These are phyloP conservation scores for Strobilomyces dryophilus DNA, from an alignment of 768 basidiomycete species.

Conservation along the genomic window DNA sequence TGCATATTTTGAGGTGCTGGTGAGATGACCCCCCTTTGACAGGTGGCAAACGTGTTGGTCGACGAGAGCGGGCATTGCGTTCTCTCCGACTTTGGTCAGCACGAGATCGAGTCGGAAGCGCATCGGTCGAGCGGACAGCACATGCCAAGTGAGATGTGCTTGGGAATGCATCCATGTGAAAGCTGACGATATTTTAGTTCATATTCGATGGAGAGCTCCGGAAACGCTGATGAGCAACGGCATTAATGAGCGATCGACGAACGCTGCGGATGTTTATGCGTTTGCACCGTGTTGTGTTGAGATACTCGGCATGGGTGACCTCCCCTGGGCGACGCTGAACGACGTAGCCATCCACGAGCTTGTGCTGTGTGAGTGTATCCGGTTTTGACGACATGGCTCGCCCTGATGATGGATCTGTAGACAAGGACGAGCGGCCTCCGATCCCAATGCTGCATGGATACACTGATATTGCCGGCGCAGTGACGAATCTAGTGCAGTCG, in stretches of 20 bases:
- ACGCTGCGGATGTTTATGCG: constrained; percentile 63
- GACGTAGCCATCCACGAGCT: constrained; percentile 49
- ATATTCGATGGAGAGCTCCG: constrained; percentile 68
- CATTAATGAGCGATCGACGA: constrained; percentile 35
- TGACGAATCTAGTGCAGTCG: constrained; percentile 41
- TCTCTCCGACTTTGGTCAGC: constrained; percentile 81
- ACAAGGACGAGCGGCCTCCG: constrained; percentile 47
- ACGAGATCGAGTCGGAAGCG: constrained; percentile 72
- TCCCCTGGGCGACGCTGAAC: constrained; percentile 53
- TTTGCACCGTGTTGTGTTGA: constrained; percentile 65
- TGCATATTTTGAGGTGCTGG: neutral
- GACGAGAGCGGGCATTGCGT: constrained; percentile 63
- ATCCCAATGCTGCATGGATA: constrained; percentile 38
- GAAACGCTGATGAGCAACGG: constrained; percentile 53
- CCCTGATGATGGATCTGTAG: constrained; percentile 31
- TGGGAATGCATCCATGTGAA: neutral
- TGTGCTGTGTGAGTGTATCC: constrained; percentile 42
- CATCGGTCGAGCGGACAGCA: constrained; percentile 53
- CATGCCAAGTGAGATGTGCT: constrained; percentile 36
- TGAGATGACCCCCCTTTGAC: neutral
- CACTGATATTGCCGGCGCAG: constrained; percentile 29
- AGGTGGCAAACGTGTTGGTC: constrained; percentile 76
- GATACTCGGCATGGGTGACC: constrained; percentile 55
- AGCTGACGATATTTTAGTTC: constrained; percentile 40
- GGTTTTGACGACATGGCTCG: constrained; percentile 1